phyloP scores from a whole-genome alignment of 75 land plant species.

The Isoetes taiwanensis region DNA sequence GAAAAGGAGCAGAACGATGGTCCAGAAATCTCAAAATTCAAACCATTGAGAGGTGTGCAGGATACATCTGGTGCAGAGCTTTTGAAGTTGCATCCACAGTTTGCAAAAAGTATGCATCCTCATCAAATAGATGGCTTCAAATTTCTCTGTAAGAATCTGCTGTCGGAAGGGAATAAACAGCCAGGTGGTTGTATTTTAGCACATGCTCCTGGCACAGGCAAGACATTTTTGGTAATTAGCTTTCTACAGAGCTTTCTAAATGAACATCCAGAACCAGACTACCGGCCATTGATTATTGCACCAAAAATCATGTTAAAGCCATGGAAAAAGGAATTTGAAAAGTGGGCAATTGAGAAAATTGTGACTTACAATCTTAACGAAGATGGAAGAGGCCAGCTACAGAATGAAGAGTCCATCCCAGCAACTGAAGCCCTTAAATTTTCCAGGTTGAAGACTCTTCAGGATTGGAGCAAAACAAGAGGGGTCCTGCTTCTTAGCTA shows the following conservation, averaged over 20 bases:
- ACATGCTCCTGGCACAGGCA: slow-evolving; percentile 96
- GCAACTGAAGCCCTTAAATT: slow-evolving; percentile 19
- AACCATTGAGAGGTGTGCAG: too few relatives aligned
- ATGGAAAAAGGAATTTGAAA: slow-evolving; percentile 57
- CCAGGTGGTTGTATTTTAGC: slow-evolving; percentile 80
- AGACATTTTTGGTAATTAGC: slow-evolving; percentile 63
- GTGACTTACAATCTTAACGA: slow-evolving; percentile 40
- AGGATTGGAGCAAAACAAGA: slow-evolving; percentile 43
- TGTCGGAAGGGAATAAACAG: slow-evolving; percentile 34
- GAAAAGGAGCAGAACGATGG: too few relatives aligned
- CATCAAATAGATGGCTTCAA: slow-evolving; percentile 80
- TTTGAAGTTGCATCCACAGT: slow-evolving; percentile 47
- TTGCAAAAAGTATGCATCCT: slow-evolving; percentile 39
- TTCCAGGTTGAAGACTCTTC: slow-evolving; percentile 34
- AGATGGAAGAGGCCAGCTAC: not conserved
- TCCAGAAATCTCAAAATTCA: too few relatives aligned
- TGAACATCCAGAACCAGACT: slow-evolving; percentile 32
- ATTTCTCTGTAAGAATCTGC: slow-evolving; percentile 47
- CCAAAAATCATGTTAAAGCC: slow-evolving; percentile 50
- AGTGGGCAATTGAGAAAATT: slow-evolving; percentile 52
- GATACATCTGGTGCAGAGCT: too few relatives aligned
- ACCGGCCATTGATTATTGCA: slow-evolving; percentile 51
- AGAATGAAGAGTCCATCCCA: slow-evolving; percentile 22
- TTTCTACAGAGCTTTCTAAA: slow-evolving; percentile 64
- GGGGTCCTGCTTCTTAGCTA: slow-evolving; percentile 59